phyloP scores from a whole-genome alignment of 495 filamentous ascomycete species.

The Hypoxylon lienhwacheense region DNA sequence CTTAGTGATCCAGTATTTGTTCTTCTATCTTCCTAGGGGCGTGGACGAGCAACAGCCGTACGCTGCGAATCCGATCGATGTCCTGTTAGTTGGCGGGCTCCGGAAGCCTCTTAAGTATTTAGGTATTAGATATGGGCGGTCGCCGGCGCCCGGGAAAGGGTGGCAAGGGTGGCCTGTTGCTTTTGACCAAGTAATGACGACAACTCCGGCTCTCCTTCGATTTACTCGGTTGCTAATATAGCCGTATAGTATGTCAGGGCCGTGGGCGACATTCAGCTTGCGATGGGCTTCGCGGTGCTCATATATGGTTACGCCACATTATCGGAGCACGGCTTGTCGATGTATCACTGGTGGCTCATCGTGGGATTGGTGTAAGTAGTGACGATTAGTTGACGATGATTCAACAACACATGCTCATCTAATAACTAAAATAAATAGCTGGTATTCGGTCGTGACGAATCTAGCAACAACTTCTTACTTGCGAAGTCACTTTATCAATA shows the following conservation, averaged over 20 bases:
- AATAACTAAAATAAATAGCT: constrained; percentile 9
- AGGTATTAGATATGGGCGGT: constrained; percentile 14
- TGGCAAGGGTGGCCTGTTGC: constrained; percentile 20
- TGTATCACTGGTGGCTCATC: constrained; percentile 37
- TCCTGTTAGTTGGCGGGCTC: constrained; percentile 21
- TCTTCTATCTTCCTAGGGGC: constrained; percentile 24
- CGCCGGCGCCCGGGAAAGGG: constrained; percentile 2
- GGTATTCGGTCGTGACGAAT: constrained; percentile 32
- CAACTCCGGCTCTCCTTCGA: background rate
- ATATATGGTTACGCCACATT: constrained; percentile 22
- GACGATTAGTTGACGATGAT: background rate
- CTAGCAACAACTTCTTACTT: constrained; percentile 28
- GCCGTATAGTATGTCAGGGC: constrained; percentile 19
- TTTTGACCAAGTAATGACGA: constrained; percentile 25
- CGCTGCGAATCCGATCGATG: constrained; percentile 28
- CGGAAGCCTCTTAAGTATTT: constrained; percentile 30
- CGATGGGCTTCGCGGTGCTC: constrained; percentile 27
- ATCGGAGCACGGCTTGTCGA: constrained; percentile 22
- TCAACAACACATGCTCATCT: constrained; percentile 3
- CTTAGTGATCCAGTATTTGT: constrained; percentile 28
- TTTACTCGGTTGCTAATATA: constrained; percentile 14
- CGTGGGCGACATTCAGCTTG: constrained; percentile 34
- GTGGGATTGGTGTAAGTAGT: constrained; percentile 30
- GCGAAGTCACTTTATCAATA: constrained; percentile 22
- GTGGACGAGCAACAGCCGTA: constrained; percentile 16